Evolutionary conservation across 192 early-diverging fungal genomes (phyloP).

Genomic region (Entomortierella lignicola): DNA sequence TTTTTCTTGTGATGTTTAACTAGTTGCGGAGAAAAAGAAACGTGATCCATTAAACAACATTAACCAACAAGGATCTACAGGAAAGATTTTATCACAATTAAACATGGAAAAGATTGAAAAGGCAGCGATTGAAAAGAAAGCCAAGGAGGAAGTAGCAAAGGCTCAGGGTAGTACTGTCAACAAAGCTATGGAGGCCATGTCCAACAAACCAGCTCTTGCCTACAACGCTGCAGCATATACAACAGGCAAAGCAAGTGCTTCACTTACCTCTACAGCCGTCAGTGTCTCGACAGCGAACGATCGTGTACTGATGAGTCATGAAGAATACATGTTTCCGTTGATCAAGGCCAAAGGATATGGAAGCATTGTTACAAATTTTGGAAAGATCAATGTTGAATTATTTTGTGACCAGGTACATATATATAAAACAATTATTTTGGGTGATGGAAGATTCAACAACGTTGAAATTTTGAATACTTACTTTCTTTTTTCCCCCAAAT

Average conservation of each 20-base stretch:
- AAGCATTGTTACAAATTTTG: constrained; percentile 83
- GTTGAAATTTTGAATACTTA: neutral
- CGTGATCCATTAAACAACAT: constrained; percentile 71
- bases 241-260: constrained; percentile 77
- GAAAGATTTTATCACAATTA: constrained; percentile 42
- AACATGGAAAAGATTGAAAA: constrained; percentile 53
- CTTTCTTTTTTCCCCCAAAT: neutral
- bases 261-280: constrained; percentile 90
- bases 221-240: constrained; percentile 90
- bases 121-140: constrained; percentile 32
- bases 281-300: constrained; percentile 78
- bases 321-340: constrained; percentile 90
- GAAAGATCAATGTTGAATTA: constrained; percentile 84
- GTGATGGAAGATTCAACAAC: too few relatives aligned
- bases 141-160: constrained; percentile 24
- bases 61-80: constrained; percentile 58
- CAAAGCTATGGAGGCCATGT: constrained; percentile 29
- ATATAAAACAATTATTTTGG: too few relatives aligned
- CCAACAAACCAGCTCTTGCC: constrained; percentile 61
- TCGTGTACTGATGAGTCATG: constrained; percentile 75
- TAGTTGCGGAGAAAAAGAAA: constrained; percentile 60
- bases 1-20: neutral
- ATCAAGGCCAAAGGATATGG: constrained; percentile 87
- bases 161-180: constrained; percentile 7
- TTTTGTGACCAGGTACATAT: constrained; percentile 73